Base-by-base conservation (phyloP, 2,329 filamentous ascomycete genomes). In the Fusarium algeriense region DNA sequence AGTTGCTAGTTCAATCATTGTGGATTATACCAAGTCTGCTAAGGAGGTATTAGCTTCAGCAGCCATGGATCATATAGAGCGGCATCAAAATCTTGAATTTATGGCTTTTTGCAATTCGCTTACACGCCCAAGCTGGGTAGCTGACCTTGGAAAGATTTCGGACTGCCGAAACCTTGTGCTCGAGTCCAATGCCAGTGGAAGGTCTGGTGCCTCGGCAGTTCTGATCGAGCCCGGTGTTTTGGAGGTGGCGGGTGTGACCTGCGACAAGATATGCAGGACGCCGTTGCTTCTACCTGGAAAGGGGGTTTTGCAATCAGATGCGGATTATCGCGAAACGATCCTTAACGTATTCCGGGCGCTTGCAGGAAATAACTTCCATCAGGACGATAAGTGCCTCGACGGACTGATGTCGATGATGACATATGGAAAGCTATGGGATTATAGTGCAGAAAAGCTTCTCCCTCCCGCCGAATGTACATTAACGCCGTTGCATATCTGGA, bases 21-120 rank as follows among this genome's bases (percentile, higher is more conserved):
- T 38, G 6, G 52, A 61, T 10, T 61, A 61, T 8, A 35, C 28
- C 7, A 61, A 56, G 28, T 46, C 58, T 14, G 12, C 30, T 4
- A 61, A 28, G 20, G 26, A 48, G 3, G 20, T 61, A 4, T 34
- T 48, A 5, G 34, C 58, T 6, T 61, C 52, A 3, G n/a, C 40
- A 6, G 57, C 28, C 6, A 17, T 46, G 1, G 17, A 40, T 9
- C 32, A 48, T 17, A 13, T 61, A 2, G 34, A 11, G 8, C 14
- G 28, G 12, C 3, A 14, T 3, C n/a, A 15, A 0, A 11, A 34
- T 19, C 52, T 61, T 6, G 17, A 40, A 2, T 41, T 61, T 3
- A 19, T 61, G 10, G 15, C 8, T 0, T 5, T 26, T 5, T 57
- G 58, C 5, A 57, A 61, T 5, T 20, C 41, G 28, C n/a, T 26